phyloP scores from a whole-genome alignment of 1,284 basidiomycete genomes.

The Wallemia mellicola region DNA sequence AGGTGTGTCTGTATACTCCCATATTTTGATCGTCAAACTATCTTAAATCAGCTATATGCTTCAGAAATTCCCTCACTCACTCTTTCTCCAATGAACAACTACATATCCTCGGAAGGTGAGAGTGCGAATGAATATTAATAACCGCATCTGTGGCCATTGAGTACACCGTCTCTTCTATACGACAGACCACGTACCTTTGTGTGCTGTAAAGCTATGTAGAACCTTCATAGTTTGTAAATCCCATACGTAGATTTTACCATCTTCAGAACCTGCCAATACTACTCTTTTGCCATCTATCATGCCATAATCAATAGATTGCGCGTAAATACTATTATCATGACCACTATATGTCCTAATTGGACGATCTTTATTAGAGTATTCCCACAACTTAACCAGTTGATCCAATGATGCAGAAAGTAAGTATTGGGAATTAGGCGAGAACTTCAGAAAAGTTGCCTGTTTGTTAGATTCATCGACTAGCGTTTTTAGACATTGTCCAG shows the following conservation, averaged over 20 bases:
- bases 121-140: neutral
- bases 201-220: conserved; percentile 41
- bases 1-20: neutral
- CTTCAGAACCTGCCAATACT: conserved; percentile 64
- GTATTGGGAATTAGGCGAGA: conserved; percentile 72
- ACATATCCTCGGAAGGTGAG: neutral
- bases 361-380: conserved; percentile 64
- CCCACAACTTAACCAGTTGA: conserved; percentile 75
- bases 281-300: conserved; percentile 31
- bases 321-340: conserved; percentile 50
- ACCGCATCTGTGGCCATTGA: neutral
- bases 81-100: neutral
- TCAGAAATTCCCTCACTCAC: neutral
- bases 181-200: conserved; percentile 27
- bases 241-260: conserved; percentile 64
- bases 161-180: neutral
- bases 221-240: conserved; percentile 57
- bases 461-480: conserved; percentile 85
- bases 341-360: conserved; percentile 61
- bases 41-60: neutral
- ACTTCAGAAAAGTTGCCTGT: conserved; percentile 62
- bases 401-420: conserved; percentile 71
- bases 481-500: conserved; percentile 89
- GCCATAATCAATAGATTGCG: conserved; percentile 35
- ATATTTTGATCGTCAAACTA: neutral